Base-by-base conservation (phyloP, 108 stramenopile species). In the Fragilariopsis cylindrus region DNA sequence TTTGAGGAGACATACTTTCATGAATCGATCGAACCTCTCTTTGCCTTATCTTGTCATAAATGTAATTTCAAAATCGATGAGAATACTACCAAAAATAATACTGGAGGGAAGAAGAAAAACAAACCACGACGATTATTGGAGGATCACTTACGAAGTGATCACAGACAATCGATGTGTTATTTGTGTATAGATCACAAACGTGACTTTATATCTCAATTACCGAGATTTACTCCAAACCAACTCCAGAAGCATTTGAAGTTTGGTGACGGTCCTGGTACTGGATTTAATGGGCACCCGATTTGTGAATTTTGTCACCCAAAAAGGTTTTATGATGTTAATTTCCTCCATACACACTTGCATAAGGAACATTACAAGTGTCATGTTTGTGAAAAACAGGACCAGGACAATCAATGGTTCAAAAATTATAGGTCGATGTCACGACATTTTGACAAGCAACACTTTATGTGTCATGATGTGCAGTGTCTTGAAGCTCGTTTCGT, bases 281-380 rank as follows among this genome's bases (percentile, higher is more conserved):
- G 90, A 18, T 92, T 92, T 69, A 64, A 58, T 4, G 96, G 96
- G 5, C 96, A 95, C 72, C 91, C 92, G 2, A 42, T 91, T 12
- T 97, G 96, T 76, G 91, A 93, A 71, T 95, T 97, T 70, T 97
- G 96, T 71, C 69, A 77, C 8, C 90, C 90, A 4, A 80, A 79
- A 46, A 76, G 93, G 8, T 93, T 92, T 46, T 95, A 97, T 72
- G 91, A 93, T 71, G 72, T 94, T 46, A 82, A 87, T 5, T 74
- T 82, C 40, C 69, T 97, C 43, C 89, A 97, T 72, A 74, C 83
- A 40, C 96, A 97, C 83, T 85, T 97, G 72, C 89, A 93, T 53
- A 83, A 90, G 77, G 90, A 94, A 11, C 96, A 97, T 76, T 95
- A 94, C 79, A 92, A 92, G 69, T 97, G 96, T 73, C 86, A 90